A percentile compares a stretch with the other conserved stretches of the same genome.
phyloP scores from a whole-genome alignment of 768 basidiomycete genomes.

The Hypholoma fasciculare region DNA sequence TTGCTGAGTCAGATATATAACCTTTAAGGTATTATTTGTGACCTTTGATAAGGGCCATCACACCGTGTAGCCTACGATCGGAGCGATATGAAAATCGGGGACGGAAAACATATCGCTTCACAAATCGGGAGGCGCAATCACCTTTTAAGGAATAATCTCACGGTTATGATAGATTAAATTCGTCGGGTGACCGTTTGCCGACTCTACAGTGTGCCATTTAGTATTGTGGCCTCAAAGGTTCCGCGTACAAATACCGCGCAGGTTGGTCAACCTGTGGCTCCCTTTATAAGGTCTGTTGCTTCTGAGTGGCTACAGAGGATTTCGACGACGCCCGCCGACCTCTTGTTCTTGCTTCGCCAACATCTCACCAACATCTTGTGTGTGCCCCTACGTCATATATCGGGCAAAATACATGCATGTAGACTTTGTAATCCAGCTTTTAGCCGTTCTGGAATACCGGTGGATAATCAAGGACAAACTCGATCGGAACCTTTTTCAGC shows the following conservation, averaged over 20 bases:
- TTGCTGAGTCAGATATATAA: neutral
- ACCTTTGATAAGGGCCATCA: neutral
- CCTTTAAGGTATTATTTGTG: neutral
- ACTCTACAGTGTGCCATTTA: neutral
- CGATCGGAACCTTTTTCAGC: neutral
- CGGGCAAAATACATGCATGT: conserved; percentile 2
- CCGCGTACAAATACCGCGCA: neutral
- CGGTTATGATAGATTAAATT: conserved; percentile 4
- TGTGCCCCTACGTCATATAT: neutral
- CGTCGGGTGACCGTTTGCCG: neutral
- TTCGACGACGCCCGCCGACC: too few species aligned
- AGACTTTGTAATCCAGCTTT: conserved; percentile 1
- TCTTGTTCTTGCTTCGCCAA: neutral
- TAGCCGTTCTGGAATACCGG: conserved; percentile 1
- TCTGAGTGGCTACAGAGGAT: too few species aligned
- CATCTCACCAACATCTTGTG: neutral
- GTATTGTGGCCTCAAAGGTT: neutral
- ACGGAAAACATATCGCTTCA: neutral
- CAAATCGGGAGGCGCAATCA: neutral
- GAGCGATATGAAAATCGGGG: neutral
- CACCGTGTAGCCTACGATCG: neutral
- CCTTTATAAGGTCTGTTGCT: too few species aligned
- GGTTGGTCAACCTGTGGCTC: too few species aligned
- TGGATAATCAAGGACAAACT: neutral
- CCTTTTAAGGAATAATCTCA: conserved; percentile 4